A percentile compares a stretch with the other conserved stretches of the same genome.
These are phyloP conservation scores for Candida ulmi DNA, from an alignment of 805 yeast species.

Conservation along the genomic window DNA sequence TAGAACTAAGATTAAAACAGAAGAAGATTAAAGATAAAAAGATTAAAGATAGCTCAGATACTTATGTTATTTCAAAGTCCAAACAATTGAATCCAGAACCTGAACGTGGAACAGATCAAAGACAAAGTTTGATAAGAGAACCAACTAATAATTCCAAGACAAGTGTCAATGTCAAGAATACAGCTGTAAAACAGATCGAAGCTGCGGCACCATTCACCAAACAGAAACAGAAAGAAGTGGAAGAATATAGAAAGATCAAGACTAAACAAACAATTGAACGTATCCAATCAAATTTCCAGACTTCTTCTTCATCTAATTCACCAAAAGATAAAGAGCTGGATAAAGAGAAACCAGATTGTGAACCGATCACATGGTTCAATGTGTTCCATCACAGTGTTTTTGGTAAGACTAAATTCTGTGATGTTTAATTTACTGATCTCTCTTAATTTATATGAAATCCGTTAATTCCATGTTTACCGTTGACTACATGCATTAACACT, in stretches of 20 bases:
- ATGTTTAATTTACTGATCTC: constrained; percentile 1
- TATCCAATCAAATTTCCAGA: neutral
- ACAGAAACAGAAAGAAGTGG: too few species aligned
- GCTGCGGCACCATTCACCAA: too few species aligned
- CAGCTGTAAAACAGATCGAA: too few species aligned
- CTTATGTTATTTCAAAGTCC: constrained; percentile 8
- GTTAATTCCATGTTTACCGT: too few species aligned
- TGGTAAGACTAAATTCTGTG: constrained; percentile 36
- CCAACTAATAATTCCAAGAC: too few species aligned
- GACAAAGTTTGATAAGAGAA: neutral
- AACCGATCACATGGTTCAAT: constrained; percentile 46
- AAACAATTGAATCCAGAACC: neutral
- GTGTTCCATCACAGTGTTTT: constrained; percentile 45
- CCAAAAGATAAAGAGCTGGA: too few species aligned
- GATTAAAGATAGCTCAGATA: neutral
- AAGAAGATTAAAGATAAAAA: constrained; percentile 15
- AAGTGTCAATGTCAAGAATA: too few species aligned
- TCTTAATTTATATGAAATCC: neutral
- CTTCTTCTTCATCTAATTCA: too few species aligned
- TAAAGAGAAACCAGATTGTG: constrained; percentile 27
- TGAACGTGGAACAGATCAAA: neutral
- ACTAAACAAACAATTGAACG: neutral
- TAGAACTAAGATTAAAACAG: constrained; percentile 14
- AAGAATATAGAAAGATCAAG: neutral
- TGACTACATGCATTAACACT: too few species aligned